These are phyloP conservation scores for Baeospora myosura DNA, from an alignment of 1,284 basidiomycete genomes.

Conservation along the genomic window DNA sequence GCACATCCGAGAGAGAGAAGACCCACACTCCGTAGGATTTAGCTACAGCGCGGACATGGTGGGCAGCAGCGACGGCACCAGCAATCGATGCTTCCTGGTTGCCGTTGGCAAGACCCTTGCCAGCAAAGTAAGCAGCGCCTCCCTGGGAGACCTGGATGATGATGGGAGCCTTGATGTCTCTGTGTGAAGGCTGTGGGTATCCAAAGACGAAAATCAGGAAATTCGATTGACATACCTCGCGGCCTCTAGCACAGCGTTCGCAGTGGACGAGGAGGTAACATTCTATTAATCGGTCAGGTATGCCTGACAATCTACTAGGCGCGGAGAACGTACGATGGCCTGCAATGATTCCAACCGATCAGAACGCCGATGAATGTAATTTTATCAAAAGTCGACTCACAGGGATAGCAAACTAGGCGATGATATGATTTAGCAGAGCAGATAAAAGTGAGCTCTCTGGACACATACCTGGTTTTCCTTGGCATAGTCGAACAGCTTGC, in stretches of 20 bases:
- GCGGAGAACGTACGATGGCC: constrained; percentile 59
- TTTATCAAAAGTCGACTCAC: constrained; percentile 41
- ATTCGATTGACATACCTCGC: constrained; percentile 48
- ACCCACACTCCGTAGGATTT: constrained; percentile 87
- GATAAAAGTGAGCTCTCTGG: neutral
- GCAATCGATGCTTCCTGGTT: constrained; percentile 95
- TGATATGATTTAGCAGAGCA: neutral
- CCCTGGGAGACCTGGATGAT: constrained; percentile 98
- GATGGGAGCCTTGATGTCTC: constrained; percentile 89
- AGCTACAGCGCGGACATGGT: constrained; percentile 86
- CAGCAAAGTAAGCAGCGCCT: constrained; percentile 93
- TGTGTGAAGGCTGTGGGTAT: constrained; percentile 15
- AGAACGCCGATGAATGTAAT: constrained; percentile 1
- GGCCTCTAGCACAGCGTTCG: constrained; percentile 83
- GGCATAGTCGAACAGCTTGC: constrained; percentile 86
- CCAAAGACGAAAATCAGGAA: constrained; percentile 1
- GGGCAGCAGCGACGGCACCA: constrained; percentile 89
- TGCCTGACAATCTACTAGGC: neutral
- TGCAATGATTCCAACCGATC: constrained; percentile 27
- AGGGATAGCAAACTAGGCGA: constrained; percentile 74
- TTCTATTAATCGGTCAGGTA: constrained; percentile 38
- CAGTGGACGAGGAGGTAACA: constrained; percentile 82
- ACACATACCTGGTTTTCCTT: constrained; percentile 68
- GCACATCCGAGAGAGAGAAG: constrained; percentile 1
- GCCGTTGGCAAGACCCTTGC: constrained; percentile 93